A percentile compares a stretch with the other conserved stretches of the same genome.
phyloP scores from a whole-genome alignment of 345 rosid species.

The Eucalyptus rudis region DNA sequence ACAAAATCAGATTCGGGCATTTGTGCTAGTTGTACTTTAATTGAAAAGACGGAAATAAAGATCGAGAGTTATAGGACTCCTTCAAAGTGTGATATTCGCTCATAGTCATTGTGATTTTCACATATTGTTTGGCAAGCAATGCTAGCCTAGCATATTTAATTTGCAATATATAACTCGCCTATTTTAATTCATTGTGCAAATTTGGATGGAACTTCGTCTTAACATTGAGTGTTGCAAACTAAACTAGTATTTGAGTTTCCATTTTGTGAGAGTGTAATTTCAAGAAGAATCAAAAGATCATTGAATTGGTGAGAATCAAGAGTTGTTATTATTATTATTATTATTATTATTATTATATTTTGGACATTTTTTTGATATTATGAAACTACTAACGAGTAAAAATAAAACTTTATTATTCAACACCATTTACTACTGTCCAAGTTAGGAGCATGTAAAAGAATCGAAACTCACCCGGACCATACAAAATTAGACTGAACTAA shows the following conservation, averaged over 20 bases:
- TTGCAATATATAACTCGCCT: rapidly evolving
- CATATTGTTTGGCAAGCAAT: too few relatives aligned
- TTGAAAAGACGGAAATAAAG: rapidly evolving
- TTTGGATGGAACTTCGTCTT: rapidly evolving
- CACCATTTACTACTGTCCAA: rapidly evolving
- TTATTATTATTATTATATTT: too few relatives aligned
- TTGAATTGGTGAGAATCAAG: too few relatives aligned
- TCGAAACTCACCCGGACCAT: rapidly evolving
- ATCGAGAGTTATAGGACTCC: rapidly evolving
- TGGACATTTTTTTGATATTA: too few relatives aligned
- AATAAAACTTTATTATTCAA: too few relatives aligned
- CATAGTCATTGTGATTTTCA: rapidly evolving
- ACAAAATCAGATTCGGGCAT: rapidly evolving
- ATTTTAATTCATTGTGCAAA: rapidly evolving
- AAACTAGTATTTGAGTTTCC: rapidly evolving
- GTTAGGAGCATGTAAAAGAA: rapidly evolving
- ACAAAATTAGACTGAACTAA: rapidly evolving
- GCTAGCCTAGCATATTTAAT: rapidly evolving
- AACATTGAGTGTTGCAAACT: rapidly evolving
- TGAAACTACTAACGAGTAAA: rapidly evolving
- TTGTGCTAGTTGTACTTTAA: rapidly evolving
- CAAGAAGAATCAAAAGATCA: rapidly evolving
- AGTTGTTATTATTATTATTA: too few relatives aligned
- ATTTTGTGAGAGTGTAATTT: rapidly evolving
- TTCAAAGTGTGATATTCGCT: too few relatives aligned